A percentile compares a stretch with the other conserved stretches of the same genome.
Evolutionary conservation across 495 filamentous ascomycete species (phyloP).

Genomic region (Xanthoparmelia taractica): DNA sequence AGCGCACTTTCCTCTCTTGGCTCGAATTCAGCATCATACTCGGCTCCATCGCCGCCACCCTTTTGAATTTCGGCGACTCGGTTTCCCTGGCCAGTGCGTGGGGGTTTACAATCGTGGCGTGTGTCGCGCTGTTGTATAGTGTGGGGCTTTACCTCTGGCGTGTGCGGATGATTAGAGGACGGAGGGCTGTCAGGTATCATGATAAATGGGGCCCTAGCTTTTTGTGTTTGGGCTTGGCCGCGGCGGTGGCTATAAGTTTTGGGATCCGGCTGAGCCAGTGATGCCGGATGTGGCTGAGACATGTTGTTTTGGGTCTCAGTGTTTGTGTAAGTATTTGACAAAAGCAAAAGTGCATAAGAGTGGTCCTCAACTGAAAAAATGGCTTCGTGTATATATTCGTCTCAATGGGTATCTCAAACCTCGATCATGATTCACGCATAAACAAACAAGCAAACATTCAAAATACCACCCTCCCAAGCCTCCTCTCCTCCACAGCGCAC

Average conservation of each 20-base stretch:
- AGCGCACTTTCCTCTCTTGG: slow-evolving; percentile 94
- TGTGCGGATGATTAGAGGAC: slow-evolving; percentile 69
- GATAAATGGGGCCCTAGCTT: slow-evolving; percentile 77
- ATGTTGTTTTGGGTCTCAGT: not conserved
- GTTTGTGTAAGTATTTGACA: not conserved
- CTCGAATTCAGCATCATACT: slow-evolving; percentile 95
- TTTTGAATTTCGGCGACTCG: slow-evolving; percentile 76
- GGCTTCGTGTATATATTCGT: not conserved
- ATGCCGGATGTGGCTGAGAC: not conserved
- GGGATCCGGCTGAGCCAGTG: slow-evolving; percentile 27
- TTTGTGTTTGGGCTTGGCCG: slow-evolving; percentile 66
- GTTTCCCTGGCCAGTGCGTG: slow-evolving; percentile 58
- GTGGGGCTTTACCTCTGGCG: slow-evolving; percentile 80
- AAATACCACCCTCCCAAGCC: slow-evolving; percentile 56
- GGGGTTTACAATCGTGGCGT: slow-evolving; percentile 74
- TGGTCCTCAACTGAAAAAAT: not conserved
- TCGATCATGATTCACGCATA: not conserved
- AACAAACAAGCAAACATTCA: not conserved
- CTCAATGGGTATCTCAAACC: not conserved
- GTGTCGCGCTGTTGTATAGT: slow-evolving; percentile 66
- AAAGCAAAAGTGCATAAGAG: not conserved
- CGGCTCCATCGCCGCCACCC: slow-evolving; percentile 78
- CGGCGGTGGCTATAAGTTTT: slow-evolving; percentile 71
- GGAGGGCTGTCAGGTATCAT: slow-evolving; percentile 79
- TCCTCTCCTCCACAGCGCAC: slow-evolving; percentile 52